Base-by-base conservation (phyloP, 1,284 basidiomycete species). In the Cryptococcus jaspeensis region DNA sequence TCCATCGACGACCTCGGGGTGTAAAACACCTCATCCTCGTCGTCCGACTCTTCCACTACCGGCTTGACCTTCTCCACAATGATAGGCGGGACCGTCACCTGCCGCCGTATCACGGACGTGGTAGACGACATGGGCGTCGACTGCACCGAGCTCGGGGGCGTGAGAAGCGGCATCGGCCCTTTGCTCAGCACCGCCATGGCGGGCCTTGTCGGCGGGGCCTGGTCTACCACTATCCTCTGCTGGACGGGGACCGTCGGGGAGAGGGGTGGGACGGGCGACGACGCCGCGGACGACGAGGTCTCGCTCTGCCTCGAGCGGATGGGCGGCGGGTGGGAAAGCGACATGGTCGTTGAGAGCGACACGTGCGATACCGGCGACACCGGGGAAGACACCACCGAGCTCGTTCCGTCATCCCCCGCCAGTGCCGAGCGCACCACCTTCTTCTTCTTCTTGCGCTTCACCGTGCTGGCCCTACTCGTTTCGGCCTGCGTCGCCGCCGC, bases 391-490 rank as follows among this genome's bases (percentile, higher is more conserved):
- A 55, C 6, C 42, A 47, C 32, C 2, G 61, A 60, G 39, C 43
- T 51, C 35, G 50, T 40, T 32, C 52, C 56, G 22, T 56, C 50
- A 23, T 57, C 48, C 23, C 39, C 40, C 12, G 50, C 18, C 23
- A 35, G 36, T 1, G 53, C 7, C 28, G 28, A 32, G 5, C 28
- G 28, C 28, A 32, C 28, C n/a, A n/a, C n/a, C 48, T 48, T 61
- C 45, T 57, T 63, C 60, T 71, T 70, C 58, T 71, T 70, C 58
- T 69, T 68, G 59, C 58, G 57, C 56, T 60, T 66, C 32, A 64
- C 54, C 9, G 60, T 61, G 8, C 44, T 39, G 20, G 35, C 35
- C 44, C 37, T 48, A n/a, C 40, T 42, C 28, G 52, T 20, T 23
- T 16, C 39, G 46, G 25, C 38, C 41, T 39, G 37, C 42, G 23